Base-by-base conservation (phyloP, 1,139 yeast genomes). In the Meyerozyma athensensis region DNA sequence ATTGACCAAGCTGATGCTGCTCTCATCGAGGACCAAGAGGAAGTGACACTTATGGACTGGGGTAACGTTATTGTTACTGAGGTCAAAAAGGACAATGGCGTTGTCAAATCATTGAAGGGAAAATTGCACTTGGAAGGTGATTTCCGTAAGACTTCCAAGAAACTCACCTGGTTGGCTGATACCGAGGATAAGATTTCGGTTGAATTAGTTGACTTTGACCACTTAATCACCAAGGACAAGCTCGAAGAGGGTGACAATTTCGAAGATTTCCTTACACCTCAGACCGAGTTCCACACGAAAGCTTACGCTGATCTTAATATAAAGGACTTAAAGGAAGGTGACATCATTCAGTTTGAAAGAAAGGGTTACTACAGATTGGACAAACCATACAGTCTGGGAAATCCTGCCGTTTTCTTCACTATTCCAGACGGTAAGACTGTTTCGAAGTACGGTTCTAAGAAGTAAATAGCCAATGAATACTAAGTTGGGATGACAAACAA, bases 1-100 rank as follows among this genome's bases (percentile, higher is more conserved):
- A 74, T 92, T 54, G 97, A 90, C 58, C 96, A 86, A 66, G 94
- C 74, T 23, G 98, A 92, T 65, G 97, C 97, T 39, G 74, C 70
- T 43, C 68, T 81, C 21, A 68, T 86, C 44, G 79, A 69, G 36
- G 82, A 77, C 40, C 74, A 72, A 42, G 97, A 92, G 67, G 97
- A 92, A 69, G 74, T 90, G 44, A 92, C 97, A 30, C 77, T 92
- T 56, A 92, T 92, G 98, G 97, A 92, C 68, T 92, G 98, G 98
- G 97, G 97, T 75, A 92, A 92, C 58, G 87, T 83, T 39, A 84
- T 92, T 49, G 68, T 90, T 48, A 75, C 85, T 51, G 79, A 80
- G 63, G 77, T 90, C 54, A 65, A 67, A 56, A 82, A 77, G 61
- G 61, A 62, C 19, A 68, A 65, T 41, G 81, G 72, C 47, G 77